phyloP scores from a whole-genome alignment of 257 asterid species.

The Mentha longifolia region DNA sequence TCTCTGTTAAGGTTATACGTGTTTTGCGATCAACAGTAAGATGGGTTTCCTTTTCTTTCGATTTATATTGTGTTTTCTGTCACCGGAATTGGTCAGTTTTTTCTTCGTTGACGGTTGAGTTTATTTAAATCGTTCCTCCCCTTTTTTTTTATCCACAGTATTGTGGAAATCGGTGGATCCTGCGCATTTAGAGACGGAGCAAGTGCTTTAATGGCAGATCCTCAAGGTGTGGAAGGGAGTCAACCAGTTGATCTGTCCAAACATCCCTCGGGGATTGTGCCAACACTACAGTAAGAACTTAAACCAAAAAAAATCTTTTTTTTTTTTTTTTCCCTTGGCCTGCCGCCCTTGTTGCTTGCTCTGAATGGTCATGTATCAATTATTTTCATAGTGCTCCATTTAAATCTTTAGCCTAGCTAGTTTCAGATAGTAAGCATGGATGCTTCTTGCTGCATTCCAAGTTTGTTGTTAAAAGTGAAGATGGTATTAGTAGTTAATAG shows the following conservation, averaged over 20 bases:
- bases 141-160: background rate
- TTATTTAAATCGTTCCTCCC: background rate
- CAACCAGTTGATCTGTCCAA: conserved; percentile 78
- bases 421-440: no score
- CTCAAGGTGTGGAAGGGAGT: conserved; percentile 69
- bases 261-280: conserved; percentile 90
- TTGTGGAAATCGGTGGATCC: conserved; percentile 23
- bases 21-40: background rate
- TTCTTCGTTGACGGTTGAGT: conserved; percentile 7
- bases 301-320: background rate
- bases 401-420: no score
- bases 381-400: no score
- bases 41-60: background rate
- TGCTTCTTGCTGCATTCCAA: background rate
- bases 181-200: conserved; percentile 20
- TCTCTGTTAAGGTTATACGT: background rate
- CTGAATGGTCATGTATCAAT: no score
- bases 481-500: background rate
- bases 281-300: conserved; percentile 73
- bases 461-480: background rate
- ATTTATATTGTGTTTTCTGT: background rate
- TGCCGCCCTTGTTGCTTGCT: background rate
- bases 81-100: background rate
- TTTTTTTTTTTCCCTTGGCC: background rate
- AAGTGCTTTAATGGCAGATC: conserved; percentile 68